Evolutionary conservation across 1,284 basidiomycete species (phyloP), one percentile per base, ranked within the genome.

Genomic region (Anthracocystis walkeri): DNA sequence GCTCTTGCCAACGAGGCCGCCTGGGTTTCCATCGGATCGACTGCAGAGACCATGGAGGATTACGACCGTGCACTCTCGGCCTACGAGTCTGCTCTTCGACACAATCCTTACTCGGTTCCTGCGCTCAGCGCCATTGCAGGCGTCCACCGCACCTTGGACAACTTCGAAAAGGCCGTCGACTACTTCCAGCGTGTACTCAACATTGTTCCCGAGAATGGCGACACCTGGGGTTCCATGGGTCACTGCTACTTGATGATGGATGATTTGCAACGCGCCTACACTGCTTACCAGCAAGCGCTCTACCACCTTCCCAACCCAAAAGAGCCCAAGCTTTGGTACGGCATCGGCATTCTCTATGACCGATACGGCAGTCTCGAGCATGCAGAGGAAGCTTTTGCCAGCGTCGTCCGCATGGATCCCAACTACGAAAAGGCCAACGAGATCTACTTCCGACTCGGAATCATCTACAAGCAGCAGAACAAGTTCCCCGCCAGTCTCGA

Each of bases 241-340:
- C 95, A 98, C 84, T 98, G 97, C 87, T 96, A 96, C 86, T 90
- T 99, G 62, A 99, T 98, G 95, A 95, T 97, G 86, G 96, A 99
- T 84, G 95, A 99, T 87, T 90, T 99, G 62, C 95, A 97, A 87
- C 97, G 96, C 87, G 97, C 97, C 0, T 99, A 99, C 87, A 92
- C 94, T 0, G 95, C 97, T 7, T 99, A 99, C 87, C 97, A 99
- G 87, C 95, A 99, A 86, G 96, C 96, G 0, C 89, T 99, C 20
- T 97, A 97, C 85, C 90, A 96, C 75, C 90, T 98, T 42, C 94
- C 94, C 3, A 96, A 97, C 81, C 96, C 96, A 33, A 98, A 97
- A 88, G 97, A 99, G 86, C 96, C 96, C 12, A 98, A 99, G 86
- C 89, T 99, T 4, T 99, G 97, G 97, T 99, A 98, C 85, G 96